Conservation (phyloP, 352 stramenopile genomes). For the Chrysophaeum taylorii region DNA sequence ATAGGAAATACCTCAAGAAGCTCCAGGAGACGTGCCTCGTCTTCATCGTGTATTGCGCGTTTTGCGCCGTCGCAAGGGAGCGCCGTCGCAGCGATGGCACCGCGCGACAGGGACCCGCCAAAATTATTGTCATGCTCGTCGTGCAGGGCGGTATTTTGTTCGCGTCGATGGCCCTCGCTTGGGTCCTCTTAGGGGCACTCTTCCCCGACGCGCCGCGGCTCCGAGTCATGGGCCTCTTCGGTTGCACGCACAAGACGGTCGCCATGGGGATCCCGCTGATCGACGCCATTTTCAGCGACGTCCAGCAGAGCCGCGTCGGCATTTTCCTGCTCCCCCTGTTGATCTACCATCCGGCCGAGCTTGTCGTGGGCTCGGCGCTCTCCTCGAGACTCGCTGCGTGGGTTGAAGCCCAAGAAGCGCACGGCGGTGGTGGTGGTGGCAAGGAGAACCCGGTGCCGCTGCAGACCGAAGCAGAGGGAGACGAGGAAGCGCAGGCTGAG, state of each 20-base stretch:
- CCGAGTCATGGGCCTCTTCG: slow-evolving; percentile 42
- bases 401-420: no score
- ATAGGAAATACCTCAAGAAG: slow-evolving; percentile 39
- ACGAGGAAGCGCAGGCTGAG: no score
- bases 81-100: slow-evolving; percentile 22
- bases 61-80: slow-evolving; percentile 35
- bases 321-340: slow-evolving; percentile 43
- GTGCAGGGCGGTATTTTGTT: slow-evolving; percentile 32
- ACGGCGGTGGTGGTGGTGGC: no score
- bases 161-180: slow-evolving; percentile 34
- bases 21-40: slow-evolving; percentile 36
- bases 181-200: slow-evolving; percentile 26
- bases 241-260: slow-evolving; percentile 45
- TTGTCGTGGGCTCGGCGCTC: slow-evolving; percentile 38
- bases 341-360: slow-evolving; percentile 47
- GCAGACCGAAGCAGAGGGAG: no score
- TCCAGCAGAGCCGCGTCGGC: slow-evolving; percentile 26
- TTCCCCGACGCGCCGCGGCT: slow-evolving; percentile 35
- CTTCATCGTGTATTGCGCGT: slow-evolving; percentile 50
- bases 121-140: slow-evolving; percentile 32
- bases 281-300: slow-evolving; percentile 41
- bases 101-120: not conserved
- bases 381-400: slow-evolving; percentile 33
- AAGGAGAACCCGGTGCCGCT: no score
- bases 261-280: slow-evolving; percentile 47